phyloP scores from a whole-genome alignment of 768 basidiomycete genomes.

The Neoboletus brunneissimus region DNA sequence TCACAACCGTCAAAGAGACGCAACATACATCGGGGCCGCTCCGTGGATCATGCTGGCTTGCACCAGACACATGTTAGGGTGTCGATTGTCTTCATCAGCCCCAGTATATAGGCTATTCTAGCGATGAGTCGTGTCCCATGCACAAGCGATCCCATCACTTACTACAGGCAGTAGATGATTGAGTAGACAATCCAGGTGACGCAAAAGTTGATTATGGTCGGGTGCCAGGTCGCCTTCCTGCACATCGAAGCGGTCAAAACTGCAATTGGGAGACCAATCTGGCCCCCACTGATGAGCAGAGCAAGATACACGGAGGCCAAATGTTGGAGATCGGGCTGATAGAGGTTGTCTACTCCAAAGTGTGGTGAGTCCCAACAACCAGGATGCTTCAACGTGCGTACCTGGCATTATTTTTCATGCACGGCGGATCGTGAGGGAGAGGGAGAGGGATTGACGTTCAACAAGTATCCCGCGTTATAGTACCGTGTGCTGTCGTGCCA shows the following conservation, averaged over 20 bases:
- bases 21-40: conserved; percentile 49
- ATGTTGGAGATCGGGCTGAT: conserved; percentile 24
- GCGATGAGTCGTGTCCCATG: conserved; percentile 7
- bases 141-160: conserved; percentile 23
- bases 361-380: background rate
- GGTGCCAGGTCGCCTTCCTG: conserved; percentile 44
- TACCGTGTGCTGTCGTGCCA: conserved; percentile 2
- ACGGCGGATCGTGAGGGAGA: background rate
- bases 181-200: conserved; percentile 56
- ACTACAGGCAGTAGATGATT: conserved; percentile 50
- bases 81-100: conserved; percentile 19
- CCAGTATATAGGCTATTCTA: conserved; percentile 35
- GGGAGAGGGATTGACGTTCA: background rate
- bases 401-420: conserved; percentile 13
- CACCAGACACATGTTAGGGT: conserved; percentile 40
- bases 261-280: conserved; percentile 49
- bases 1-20: background rate
- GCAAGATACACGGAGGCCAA: conserved; percentile 42
- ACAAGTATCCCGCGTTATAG: conserved; percentile 6
- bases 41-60: conserved; percentile 56
- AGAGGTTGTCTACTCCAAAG: conserved; percentile 1
- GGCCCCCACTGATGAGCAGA: conserved; percentile 51
- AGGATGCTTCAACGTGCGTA: conserved; percentile 5
- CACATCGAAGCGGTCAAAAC: conserved; percentile 44
- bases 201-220: conserved; percentile 57